phyloP scores from a whole-genome alignment of 1,284 basidiomycete genomes.

The Trametes versicolor region DNA sequence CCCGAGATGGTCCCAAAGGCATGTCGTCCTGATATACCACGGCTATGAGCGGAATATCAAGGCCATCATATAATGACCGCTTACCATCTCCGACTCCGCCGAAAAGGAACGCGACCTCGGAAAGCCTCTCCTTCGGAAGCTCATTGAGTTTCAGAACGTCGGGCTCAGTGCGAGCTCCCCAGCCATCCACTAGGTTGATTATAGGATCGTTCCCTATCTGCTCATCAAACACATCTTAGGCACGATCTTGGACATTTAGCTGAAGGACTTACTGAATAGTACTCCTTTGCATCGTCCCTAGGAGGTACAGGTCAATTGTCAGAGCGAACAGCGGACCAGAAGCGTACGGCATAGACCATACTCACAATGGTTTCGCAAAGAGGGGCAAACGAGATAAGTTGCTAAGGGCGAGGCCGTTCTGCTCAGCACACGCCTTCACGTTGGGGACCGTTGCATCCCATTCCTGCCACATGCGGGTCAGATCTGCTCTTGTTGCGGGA shows the following conservation, averaged over 20 bases:
- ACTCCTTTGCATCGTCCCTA: conserved; percentile 19
- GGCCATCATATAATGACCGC: background rate
- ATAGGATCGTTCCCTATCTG: conserved; percentile 31
- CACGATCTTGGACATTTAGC: background rate
- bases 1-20: conserved; percentile 36
- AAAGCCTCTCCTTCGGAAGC: conserved; percentile 14
- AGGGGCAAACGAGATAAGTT: conserved; percentile 2
- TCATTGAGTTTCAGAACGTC: conserved; percentile 20
- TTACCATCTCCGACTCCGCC: conserved; percentile 39
- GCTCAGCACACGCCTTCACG: background rate
- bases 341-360: background rate
- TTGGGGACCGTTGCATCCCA: background rate
- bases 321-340: background rate
- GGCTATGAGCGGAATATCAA: background rate
- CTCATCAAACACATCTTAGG: background rate
- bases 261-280: conserved; percentile 10
- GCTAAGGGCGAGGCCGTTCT: background rate
- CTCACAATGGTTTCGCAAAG: conserved; percentile 12
- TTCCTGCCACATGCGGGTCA: conserved; percentile 1
- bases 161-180: conserved; percentile 3
- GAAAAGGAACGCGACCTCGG: conserved; percentile 31
- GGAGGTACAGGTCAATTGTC: background rate
- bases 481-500: background rate
- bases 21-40: conserved; percentile 31
- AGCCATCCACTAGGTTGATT: conserved; percentile 30